Evolutionary conservation across 2,329 filamentous ascomycete species (phyloP).

Genomic region (Cladophialophora immunda): DNA sequence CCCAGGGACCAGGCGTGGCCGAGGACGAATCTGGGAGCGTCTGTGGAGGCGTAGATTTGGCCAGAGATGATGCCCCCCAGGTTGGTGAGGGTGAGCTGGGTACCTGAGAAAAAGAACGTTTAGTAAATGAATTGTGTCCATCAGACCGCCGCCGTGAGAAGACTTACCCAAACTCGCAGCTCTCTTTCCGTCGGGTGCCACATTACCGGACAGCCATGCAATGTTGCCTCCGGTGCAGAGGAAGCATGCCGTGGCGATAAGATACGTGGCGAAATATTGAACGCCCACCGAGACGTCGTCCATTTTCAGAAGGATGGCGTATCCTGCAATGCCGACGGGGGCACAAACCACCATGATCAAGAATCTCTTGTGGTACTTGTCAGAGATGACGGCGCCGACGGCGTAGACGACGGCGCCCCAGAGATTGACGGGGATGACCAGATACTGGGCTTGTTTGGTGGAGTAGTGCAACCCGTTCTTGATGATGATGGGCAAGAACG

Average conservation of each 20-base stretch:
- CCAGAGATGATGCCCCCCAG: conserved; percentile 58
- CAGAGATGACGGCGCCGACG: conserved; percentile 44
- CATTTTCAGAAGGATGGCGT: conserved; percentile 45
- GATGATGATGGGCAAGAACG: conserved; percentile 66
- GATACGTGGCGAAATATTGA: conserved; percentile 44
- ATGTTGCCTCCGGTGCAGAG: conserved; percentile 45
- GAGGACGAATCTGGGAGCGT: conserved; percentile 30
- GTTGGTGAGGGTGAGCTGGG: conserved; percentile 32
- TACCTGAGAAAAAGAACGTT: conserved; percentile 15
- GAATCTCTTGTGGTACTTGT: conserved; percentile 46
- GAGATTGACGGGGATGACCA: conserved; percentile 48
- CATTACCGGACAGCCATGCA: conserved; percentile 45
- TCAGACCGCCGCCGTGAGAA: too few relatives aligned
- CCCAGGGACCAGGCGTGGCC: conserved; percentile 35
- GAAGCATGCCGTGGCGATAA: conserved; percentile 45
- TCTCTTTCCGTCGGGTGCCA: conserved; percentile 44
- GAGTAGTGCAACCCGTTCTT: conserved; percentile 59
- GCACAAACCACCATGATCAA: conserved; percentile 48
- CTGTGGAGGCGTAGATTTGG: conserved; percentile 35
- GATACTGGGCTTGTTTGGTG: conserved; percentile 52
- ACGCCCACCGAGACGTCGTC: conserved; percentile 39
- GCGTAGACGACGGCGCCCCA: conserved; percentile 45
- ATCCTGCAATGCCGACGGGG: conserved; percentile 46
- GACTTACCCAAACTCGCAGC: conserved; percentile 49
- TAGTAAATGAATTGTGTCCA: neutral